A percentile compares a stretch with the other conserved stretches of the same genome.
These are phyloP conservation scores for Aristolochia contorta DNA, from an alignment of 164 flowering plant species.

Conservation along the genomic window DNA sequence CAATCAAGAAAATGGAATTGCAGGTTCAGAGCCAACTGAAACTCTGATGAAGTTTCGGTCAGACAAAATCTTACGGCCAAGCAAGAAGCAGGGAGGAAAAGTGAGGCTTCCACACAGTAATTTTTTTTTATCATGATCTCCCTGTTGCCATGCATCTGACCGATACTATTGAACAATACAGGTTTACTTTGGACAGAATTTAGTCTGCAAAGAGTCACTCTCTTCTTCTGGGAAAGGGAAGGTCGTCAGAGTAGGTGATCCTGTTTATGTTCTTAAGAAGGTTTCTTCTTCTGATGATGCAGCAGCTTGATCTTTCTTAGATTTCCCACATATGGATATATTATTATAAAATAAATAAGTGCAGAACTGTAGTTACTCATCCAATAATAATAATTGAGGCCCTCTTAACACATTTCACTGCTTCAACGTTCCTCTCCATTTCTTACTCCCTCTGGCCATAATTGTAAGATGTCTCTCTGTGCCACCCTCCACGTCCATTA, in stretches of 20 bases:
- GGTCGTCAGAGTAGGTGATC: slow-evolving; percentile 54
- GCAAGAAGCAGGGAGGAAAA: slow-evolving; percentile 46
- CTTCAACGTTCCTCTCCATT: no score
- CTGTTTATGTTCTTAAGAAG: slow-evolving; percentile 41
- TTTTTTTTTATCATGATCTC: not conserved
- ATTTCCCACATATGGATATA: no score
- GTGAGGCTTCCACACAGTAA: slow-evolving; percentile 21
- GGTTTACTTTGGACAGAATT: slow-evolving; percentile 79
- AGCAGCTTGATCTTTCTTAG: slow-evolving; percentile 30
- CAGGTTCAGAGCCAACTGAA: slow-evolving; percentile 57
- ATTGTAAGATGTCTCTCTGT: no score
- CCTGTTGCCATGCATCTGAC: not conserved
- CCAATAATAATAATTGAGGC: no score
- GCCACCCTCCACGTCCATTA: no score
- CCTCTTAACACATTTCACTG: no score
- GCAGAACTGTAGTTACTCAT: no score
- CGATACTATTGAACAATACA: slow-evolving; percentile 19
- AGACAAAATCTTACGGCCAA: slow-evolving; percentile 54
- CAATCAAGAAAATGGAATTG: slow-evolving; percentile 60
- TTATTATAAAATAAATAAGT: no score
- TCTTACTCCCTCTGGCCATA: no score
- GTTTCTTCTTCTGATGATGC: slow-evolving; percentile 48
- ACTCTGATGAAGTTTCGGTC: slow-evolving; percentile 63
- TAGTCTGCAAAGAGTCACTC: slow-evolving; percentile 46
- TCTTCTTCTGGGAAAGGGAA: slow-evolving; percentile 29